Base-by-base conservation (phyloP, 108 stramenopile species). In the Cyclotella cryptica region DNA sequence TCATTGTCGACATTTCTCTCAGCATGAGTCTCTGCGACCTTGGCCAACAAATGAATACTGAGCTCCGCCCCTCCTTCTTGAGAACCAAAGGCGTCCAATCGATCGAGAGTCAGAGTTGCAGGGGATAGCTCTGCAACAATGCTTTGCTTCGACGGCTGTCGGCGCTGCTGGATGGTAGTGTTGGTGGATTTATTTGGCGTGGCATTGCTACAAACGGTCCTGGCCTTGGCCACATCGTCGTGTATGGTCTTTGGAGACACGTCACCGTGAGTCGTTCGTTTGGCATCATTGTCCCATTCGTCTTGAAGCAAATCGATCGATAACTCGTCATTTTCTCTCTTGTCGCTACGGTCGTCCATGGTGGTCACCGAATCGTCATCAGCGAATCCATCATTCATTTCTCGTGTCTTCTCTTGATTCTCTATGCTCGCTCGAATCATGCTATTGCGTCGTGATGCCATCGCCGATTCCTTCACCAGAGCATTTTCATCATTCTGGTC, bases 21-120 rank as follows among this genome's bases (percentile, higher is more conserved):
- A 8, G 40, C 40, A 12, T 15, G 14, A 9, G 15, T 15, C 51
- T 30, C 44, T 1, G 21, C 24, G 35, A 51, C n/a, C 66, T 24
- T 40, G 14, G 13, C 57, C 64, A 79, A 47, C 74, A 82, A 52
- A 52, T 58, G 58, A 44, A 82, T 45, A 52, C 47, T 64, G 42
- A 75, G 70, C 21, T 81, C 74, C 4, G 73, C 74, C 0, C 73
- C 80, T 42, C 68, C 74, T 62, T 71, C 67, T 62, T 75, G 69
- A 40, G 74, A 70, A 10, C 81, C 74, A 59, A 75, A 65, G 26
- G 45, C 10, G 17, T 74, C 49, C 45, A 82, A 54, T 66, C 81
- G 43, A 71, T 81, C 69, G 30, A 81, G 66, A 9, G 80, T 81
- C 54, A 51, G 58, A 24, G 80, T 81, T 11, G 80, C 80, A 24